Conservation (phyloP, 768 basidiomycete genomes). For the Leccinum broughii region DNA sequence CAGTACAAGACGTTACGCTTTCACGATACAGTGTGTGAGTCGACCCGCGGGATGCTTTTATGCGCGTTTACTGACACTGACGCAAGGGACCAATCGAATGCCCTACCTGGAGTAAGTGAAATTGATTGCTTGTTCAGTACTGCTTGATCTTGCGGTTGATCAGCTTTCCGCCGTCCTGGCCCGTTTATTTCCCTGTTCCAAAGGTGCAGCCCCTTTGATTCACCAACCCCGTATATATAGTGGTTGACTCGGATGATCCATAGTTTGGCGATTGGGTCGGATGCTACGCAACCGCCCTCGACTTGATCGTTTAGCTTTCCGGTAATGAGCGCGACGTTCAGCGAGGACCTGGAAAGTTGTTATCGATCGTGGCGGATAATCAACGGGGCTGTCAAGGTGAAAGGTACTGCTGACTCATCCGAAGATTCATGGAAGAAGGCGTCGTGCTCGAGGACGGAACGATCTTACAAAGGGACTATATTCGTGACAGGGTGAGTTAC, state of each 20-base stretch:
- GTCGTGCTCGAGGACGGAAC: neutral
- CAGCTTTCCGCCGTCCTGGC: constrained; percentile 40
- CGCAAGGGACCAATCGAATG: constrained; percentile 50
- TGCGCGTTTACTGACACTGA: constrained; percentile 1
- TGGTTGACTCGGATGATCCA: neutral
- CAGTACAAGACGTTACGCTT: constrained; percentile 57
- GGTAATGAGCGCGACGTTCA: constrained; percentile 36
- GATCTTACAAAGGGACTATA: neutral
- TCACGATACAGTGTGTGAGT: constrained; percentile 52
- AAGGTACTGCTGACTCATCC: neutral
- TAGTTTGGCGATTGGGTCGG: constrained; percentile 67
- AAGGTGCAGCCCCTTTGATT: constrained; percentile 38
- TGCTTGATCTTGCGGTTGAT: neutral
- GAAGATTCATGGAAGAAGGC: neutral
- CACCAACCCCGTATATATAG: neutral
- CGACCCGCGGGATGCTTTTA: neutral
- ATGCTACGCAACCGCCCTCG: constrained; percentile 53
- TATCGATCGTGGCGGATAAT: constrained; percentile 32
- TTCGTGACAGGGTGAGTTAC: neutral
- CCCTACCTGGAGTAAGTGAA: constrained; percentile 51
- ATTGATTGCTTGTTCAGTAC: neutral
- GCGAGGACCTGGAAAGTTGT: constrained; percentile 44
- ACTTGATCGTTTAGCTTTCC: constrained; percentile 64
- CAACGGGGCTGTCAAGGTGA: neutral
- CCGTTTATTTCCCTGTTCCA: constrained; percentile 46